These are phyloP conservation scores for Parathielavia appendiculata DNA, from an alignment of 495 filamentous ascomycete species.

Conservation along the genomic window DNA sequence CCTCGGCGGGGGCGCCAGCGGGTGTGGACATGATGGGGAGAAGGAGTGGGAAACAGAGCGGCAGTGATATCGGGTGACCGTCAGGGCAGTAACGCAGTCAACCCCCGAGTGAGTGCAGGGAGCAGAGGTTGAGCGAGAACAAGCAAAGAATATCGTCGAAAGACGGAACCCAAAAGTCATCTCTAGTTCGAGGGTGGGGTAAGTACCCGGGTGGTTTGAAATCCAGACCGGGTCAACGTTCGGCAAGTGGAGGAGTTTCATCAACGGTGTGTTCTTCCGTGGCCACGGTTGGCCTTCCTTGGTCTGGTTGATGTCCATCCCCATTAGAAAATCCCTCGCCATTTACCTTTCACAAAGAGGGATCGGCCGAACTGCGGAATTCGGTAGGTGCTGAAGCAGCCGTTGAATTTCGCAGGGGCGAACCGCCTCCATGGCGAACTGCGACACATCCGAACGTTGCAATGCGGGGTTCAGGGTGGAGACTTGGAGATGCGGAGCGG, in stretches of 20 bases:
- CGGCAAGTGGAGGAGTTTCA: neutral
- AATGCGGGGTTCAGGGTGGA: conserved; percentile 19
- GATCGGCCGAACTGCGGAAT: neutral
- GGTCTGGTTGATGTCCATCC: neutral
- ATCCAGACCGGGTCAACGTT: neutral
- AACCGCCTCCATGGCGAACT: neutral
- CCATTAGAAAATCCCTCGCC: neutral
- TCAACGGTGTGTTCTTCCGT: too few relatives aligned
- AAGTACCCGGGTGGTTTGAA: neutral
- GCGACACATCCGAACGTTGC: neutral
- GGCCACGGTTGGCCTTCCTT: neutral
- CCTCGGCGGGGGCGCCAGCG: conserved; percentile 9
- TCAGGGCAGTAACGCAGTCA: neutral
- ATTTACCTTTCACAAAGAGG: neutral
- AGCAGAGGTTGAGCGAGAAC: neutral
- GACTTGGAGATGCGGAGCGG: conserved; percentile 26
- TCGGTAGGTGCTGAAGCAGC: neutral
- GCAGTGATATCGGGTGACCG: neutral
- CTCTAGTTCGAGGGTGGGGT: neutral
- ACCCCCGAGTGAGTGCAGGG: neutral
- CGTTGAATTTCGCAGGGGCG: conserved; percentile 1
- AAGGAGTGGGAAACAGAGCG: neutral
- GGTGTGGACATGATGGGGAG: conserved; percentile 4
- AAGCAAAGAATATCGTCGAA: neutral
- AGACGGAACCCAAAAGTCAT: neutral